Conservation (phyloP, 805 yeast genomes). For the Nakazawaea populi region DNA sequence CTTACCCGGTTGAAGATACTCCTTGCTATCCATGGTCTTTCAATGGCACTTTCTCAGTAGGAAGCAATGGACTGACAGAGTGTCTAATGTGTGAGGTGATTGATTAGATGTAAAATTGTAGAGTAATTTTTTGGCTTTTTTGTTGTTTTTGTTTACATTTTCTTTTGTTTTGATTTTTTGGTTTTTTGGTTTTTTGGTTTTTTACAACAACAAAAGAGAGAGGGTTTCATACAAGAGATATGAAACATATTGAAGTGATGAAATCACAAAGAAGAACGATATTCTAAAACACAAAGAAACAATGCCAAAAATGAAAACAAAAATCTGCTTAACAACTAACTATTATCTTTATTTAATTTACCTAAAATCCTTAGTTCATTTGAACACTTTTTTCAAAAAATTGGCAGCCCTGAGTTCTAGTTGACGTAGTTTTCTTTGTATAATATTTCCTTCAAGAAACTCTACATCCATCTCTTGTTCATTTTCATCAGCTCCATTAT, state of each 20-base stretch:
- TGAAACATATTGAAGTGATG: too few relatives aligned
- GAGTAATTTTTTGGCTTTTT: too few relatives aligned
- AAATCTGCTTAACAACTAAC: too few relatives aligned
- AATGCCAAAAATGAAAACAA: not conserved
- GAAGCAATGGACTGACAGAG: not conserved
- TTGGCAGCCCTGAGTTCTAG: conserved; percentile 2
- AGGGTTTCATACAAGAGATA: too few relatives aligned
- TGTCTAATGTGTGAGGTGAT: not conserved
- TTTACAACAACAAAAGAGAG: too few relatives aligned
- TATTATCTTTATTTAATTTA: too few relatives aligned
- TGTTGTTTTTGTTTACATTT: too few relatives aligned
- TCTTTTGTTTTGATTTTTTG: too few relatives aligned
- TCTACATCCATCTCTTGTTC: conserved; percentile 2
- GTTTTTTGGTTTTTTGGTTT: too few relatives aligned
- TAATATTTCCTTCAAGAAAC: conserved; percentile 2
- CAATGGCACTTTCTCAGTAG: not conserved
- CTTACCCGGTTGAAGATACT: conserved; percentile 30
- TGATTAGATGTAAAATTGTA: not conserved
- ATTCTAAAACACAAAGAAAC: too few relatives aligned
- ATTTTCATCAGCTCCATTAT: conserved; percentile 5
- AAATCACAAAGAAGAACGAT: too few relatives aligned
- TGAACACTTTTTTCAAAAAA: conserved; percentile 1
- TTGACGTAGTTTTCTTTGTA: conserved; percentile 9
- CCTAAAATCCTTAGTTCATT: not conserved
- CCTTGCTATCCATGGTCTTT: conserved; percentile 26